Base-by-base conservation (phyloP, 306 rosid species). In the Sphenostylis stenocarpa region DNA sequence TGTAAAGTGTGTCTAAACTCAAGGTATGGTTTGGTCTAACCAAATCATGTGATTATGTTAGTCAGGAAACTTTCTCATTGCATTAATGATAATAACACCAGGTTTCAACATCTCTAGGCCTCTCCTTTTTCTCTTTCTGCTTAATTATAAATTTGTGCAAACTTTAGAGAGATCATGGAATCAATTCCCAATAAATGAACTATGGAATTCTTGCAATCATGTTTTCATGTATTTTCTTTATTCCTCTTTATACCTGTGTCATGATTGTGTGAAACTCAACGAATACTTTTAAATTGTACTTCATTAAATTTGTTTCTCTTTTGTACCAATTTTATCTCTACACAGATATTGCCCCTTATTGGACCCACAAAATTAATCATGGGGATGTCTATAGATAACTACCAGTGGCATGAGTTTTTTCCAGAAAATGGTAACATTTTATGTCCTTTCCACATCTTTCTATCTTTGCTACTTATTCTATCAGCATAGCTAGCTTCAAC, bases 391-490 rank as follows among this genome's bases (percentile, higher is more conserved):
- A 82, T 95, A 21, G 85, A 78, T 70, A 90, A 88, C 86, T 90
- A 90, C 80, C 89, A 95, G 83, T 95, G 98, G 98, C 97, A 90
- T 66, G 97, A 95, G 85, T 88, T 95, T 91, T 92, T 95, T 88
- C 97, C 97, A 21, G 83, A 80, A 70, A 78, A 88, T 77, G 97
- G 98, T 95, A 86, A 81, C 45, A 81, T 55, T 76, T 58, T 45
- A 41, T 72, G n/a, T 38, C 65, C 64, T 72, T 68, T 69, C 48
- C 53, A n/a, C 47, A 41, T 41, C 16, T 41, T 2, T 1, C 38
- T 73, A 72, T 73, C 77, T 64, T 4, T 74, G 72, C 63, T 16
- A 15, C 36, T 55, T 55, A 53, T n/a, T 84, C 33, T 77, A 64
- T 28, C 17, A 44, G 6, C 77, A 77, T 70, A 55, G 53, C 75